Evolutionary conservation across 106 monocot genomes (phyloP).

Genomic region (Hemerocallis citrina): DNA sequence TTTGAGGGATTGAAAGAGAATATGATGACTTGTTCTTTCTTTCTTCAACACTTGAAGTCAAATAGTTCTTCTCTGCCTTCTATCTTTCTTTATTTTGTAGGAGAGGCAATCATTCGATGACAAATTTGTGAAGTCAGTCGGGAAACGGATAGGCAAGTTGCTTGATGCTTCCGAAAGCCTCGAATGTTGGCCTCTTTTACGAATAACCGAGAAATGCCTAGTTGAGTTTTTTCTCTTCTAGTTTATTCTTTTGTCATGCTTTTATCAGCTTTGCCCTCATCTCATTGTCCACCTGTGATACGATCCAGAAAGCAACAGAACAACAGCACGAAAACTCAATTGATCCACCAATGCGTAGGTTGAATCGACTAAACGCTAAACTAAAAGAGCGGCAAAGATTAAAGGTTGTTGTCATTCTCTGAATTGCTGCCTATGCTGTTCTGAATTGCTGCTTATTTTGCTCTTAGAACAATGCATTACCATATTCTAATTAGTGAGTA

Average conservation of each 20-base stretch:
- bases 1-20: too few relatives aligned
- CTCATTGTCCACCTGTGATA: neutral
- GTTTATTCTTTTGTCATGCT: neutral
- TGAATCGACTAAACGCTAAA: conserved; percentile 81
- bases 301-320: conserved; percentile 65
- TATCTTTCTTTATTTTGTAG: conserved; percentile 17
- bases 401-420: conserved; percentile 29
- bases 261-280: neutral
- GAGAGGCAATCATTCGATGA: conserved; percentile 83
- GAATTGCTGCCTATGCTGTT: too few relatives aligned
- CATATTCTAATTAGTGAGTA: too few relatives aligned
- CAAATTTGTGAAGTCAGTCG: conserved; percentile 64
- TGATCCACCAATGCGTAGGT: conserved; percentile 65
- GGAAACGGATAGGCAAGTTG: conserved; percentile 65
- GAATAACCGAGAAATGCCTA: too few relatives aligned
- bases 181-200: conserved; percentile 50
- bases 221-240: too few relatives aligned
- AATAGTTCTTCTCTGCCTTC: too few relatives aligned
- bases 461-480: too few relatives aligned
- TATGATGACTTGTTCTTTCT: too few relatives aligned
- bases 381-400: conserved; percentile 61
- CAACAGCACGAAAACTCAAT: conserved; percentile 71
- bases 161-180: conserved; percentile 85
- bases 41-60: too few relatives aligned
- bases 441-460: too few relatives aligned